A percentile compares a stretch with the other conserved stretches of the same genome.
Evolutionary conservation across 2,329 filamentous ascomycete genomes (phyloP).

Genomic region (Xylariaceae sp.): DNA sequence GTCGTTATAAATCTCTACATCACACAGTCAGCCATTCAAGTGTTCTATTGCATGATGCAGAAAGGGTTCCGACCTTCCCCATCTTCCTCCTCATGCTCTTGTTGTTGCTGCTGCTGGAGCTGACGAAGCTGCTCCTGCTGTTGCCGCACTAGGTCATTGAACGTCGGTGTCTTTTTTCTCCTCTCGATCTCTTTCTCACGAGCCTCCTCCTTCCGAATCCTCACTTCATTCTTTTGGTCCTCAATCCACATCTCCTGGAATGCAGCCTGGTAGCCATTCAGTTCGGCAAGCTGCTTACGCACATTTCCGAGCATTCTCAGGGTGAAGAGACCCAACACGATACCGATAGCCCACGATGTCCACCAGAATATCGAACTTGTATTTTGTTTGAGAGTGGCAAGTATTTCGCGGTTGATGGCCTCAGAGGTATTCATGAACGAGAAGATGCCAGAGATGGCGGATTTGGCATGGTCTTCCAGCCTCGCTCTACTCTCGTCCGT

Average conservation of each 20-base stretch:
- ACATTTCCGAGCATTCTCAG: conserved; percentile 16
- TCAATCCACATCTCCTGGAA: conserved; percentile 24
- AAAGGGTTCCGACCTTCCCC: no score
- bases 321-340: conserved; percentile 21
- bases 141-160: no score
- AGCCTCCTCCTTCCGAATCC: conserved; percentile 4
- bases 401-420: conserved; percentile 4
- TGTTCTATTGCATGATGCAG: no score
- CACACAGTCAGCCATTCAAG: no score
- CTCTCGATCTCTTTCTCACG: conserved; percentile 2
- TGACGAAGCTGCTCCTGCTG: no score
- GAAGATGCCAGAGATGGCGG: conserved; percentile 6
- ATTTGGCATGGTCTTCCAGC: background rate
- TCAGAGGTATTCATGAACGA: background rate
- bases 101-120: no score
- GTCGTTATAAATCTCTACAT: no score
- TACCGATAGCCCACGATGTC: conserved; percentile 15
- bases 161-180: background rate
- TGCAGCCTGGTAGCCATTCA: conserved; percentile 17
- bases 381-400: conserved; percentile 18
- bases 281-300: conserved; percentile 12
- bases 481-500: background rate
- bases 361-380: conserved; percentile 22
- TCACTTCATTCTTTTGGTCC: conserved; percentile 13
- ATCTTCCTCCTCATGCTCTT: no score